phyloP scores from a whole-genome alignment of 257 asterid species.

The Rehmannia glutinosa region DNA sequence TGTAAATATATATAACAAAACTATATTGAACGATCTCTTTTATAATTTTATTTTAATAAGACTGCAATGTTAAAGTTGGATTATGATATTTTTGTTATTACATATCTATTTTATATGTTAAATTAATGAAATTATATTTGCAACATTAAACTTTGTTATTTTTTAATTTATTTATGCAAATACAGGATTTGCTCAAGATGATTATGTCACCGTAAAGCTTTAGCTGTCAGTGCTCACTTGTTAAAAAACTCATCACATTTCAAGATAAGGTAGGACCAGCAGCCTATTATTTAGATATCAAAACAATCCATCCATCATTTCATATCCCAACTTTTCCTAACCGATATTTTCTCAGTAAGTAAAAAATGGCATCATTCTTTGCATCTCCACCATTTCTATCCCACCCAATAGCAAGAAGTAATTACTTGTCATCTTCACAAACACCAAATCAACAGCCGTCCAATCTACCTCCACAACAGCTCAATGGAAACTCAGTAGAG shows the following conservation, averaged over 20 bases:
- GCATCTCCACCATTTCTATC: constrained; percentile 51
- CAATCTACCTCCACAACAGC: constrained; percentile 32
- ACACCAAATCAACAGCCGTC: constrained; percentile 43
- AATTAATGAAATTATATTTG: too few species aligned
- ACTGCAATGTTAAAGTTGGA: too few species aligned
- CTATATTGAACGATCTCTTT: too few species aligned
- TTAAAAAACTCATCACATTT: constrained; percentile 12
- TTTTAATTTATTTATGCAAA: too few species aligned
- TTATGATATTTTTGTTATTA: too few species aligned
- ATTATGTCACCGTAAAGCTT: too few species aligned
- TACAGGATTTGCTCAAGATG: too few species aligned
- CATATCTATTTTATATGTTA: too few species aligned
- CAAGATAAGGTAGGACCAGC: constrained; percentile 67
- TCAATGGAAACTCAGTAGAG: constrained; percentile 29
- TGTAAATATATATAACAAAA: too few species aligned
- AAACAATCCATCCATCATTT: constrained; percentile 17
- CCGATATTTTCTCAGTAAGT: not conserved
- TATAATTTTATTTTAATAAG: too few species aligned
- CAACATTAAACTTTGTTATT: too few species aligned
- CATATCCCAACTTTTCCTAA: constrained; percentile 6
- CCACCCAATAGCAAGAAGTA: constrained; percentile 43
- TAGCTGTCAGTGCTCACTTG: too few species aligned
- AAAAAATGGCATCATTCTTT: constrained; percentile 63
- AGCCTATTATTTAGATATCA: not conserved
- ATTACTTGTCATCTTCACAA: constrained; percentile 51